Evolutionary conservation across 345 rosid genomes (phyloP).

Genomic region (Geranium brycei): DNA sequence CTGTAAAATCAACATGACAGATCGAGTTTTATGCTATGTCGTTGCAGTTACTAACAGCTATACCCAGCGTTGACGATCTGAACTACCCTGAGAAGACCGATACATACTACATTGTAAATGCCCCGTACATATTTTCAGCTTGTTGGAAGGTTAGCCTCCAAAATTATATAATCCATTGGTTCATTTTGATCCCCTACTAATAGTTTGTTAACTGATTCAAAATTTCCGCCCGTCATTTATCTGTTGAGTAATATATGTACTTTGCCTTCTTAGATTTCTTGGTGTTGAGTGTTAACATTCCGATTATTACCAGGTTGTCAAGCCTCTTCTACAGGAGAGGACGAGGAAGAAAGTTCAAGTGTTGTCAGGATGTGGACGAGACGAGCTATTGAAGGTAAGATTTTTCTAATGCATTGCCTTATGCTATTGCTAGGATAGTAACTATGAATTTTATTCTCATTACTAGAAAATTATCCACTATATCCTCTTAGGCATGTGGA

Average conservation of each 20-base stretch:
- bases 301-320: constrained; percentile 49
- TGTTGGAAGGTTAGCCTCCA: constrained; percentile 62
- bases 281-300: not conserved
- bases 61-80: constrained; percentile 77
- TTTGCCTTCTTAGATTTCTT: not conserved
- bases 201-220: not conserved
- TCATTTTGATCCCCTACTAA: not conserved
- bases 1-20: not conserved
- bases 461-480: not conserved
- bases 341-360: constrained; percentile 74
- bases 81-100: constrained; percentile 97
- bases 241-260: not conserved
- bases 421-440: not conserved
- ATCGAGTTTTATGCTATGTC: not conserved
- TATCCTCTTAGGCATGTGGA: not conserved
- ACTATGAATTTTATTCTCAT: not conserved
- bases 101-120: constrained; percentile 78
- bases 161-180: not conserved
- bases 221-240: not conserved
- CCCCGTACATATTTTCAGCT: constrained; percentile 83
- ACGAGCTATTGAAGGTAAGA: constrained; percentile 69
- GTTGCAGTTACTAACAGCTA: constrained; percentile 69
- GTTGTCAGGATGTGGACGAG: constrained; percentile 60
- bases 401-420: too few species aligned
- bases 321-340: constrained; percentile 89